Evolutionary conservation across 2,329 filamentous ascomycete species (phyloP).

Genomic region (Alternaria incomplexa): DNA sequence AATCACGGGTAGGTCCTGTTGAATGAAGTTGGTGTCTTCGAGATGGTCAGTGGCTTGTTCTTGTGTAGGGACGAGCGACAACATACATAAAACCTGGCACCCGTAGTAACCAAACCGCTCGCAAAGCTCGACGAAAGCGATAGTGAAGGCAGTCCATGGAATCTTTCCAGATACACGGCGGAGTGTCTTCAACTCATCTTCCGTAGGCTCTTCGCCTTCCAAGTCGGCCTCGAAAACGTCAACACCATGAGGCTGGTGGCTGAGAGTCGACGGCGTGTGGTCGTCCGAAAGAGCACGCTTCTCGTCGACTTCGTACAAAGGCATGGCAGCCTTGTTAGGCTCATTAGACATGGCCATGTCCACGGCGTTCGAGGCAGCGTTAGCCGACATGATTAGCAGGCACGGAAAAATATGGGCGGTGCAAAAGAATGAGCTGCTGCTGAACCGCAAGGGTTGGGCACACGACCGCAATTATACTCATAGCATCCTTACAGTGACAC

Average conservation of each 20-base stretch:
- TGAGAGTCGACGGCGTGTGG: constrained; percentile 24
- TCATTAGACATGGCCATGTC: constrained; percentile 47
- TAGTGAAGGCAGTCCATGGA: constrained; percentile 69
- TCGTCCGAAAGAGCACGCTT: constrained; percentile 36
- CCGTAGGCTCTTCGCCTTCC: constrained; percentile 58
- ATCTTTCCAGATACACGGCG: constrained; percentile 69
- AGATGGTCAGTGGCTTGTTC: constrained; percentile 2
- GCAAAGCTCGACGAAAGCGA: constrained; percentile 76
- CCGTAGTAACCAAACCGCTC: constrained; percentile 83
- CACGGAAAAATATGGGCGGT: neutral
- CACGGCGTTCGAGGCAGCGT: constrained; percentile 38
- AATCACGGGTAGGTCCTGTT: constrained; percentile 44
- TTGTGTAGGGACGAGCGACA: neutral
- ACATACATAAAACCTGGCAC: constrained; percentile 68
- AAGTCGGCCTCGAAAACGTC: constrained; percentile 45
- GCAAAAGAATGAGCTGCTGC: constrained; percentile 15
- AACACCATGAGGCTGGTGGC: constrained; percentile 16
- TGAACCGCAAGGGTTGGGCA: constrained; percentile 3
- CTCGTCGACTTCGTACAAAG: constrained; percentile 41
- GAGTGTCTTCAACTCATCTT: constrained; percentile 67
- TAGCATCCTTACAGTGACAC: neutral
- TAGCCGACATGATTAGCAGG: constrained; percentile 36
- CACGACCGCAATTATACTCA: constrained; percentile 21
- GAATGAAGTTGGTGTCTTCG: constrained; percentile 50
- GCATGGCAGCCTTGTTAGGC: constrained; percentile 37